A percentile compares a stretch with the other conserved stretches of the same genome.
These are phyloP conservation scores for Pseudomicrostroma phylloplanum DNA, from an alignment of 1,284 basidiomycete genomes.

Conservation along the genomic window DNA sequence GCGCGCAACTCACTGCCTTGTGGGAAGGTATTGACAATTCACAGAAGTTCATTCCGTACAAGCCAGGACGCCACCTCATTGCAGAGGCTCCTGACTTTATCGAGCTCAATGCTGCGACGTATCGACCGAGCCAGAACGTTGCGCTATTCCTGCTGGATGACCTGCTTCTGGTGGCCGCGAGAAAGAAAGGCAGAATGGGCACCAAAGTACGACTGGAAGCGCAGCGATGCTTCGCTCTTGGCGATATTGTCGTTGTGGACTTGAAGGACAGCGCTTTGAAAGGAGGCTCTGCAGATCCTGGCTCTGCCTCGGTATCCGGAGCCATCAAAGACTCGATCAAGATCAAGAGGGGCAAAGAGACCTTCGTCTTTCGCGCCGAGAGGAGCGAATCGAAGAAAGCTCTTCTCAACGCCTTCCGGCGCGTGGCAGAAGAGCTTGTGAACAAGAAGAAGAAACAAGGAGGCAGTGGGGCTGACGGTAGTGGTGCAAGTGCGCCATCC, in stretches of 20 bases:
- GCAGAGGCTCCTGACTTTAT: constrained; percentile 76
- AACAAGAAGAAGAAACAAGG: constrained; percentile 84
- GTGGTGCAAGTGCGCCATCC: not conserved
- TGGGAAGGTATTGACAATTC: constrained; percentile 92
- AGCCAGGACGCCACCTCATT: constrained; percentile 82
- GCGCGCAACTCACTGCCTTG: constrained; percentile 82
- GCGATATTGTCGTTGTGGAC: constrained; percentile 87
- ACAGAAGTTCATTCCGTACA: constrained; percentile 84
- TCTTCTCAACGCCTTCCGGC: constrained; percentile 75
- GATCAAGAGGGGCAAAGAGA: constrained; percentile 85
- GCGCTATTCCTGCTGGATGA: constrained; percentile 89
- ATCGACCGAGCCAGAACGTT: constrained; percentile 80
- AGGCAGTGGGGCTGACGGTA: constrained; percentile 53
- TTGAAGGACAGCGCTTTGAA: constrained; percentile 75
- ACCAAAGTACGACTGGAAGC: constrained; percentile 68
- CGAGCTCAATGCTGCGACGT: constrained; percentile 87
- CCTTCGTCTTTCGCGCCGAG: constrained; percentile 83
- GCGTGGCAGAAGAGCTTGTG: constrained; percentile 82
- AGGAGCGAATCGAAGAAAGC: constrained; percentile 74
- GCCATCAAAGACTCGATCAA: constrained; percentile 94
- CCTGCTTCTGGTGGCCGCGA: constrained; percentile 75
- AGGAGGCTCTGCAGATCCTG: not conserved
- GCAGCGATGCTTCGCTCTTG: constrained; percentile 82
- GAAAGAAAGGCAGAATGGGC: constrained; percentile 49
- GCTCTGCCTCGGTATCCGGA: constrained; percentile 49